phyloP scores from a whole-genome alignment of 805 yeast genomes.

The Suhomyces tanzawaensis region DNA sequence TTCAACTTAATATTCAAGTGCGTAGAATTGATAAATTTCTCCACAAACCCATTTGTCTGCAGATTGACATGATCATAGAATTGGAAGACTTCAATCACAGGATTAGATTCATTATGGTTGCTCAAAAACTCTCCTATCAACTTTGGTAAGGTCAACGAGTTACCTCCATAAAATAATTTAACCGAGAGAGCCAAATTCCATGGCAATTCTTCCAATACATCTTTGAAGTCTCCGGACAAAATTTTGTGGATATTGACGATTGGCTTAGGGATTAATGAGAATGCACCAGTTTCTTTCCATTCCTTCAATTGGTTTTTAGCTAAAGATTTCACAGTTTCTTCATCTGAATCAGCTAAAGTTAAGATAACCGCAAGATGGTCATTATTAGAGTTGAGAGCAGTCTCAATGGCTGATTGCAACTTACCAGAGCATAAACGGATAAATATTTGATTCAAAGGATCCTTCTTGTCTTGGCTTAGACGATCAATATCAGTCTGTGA shows the following conservation, averaged over 20 bases:
- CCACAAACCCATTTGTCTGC: slow-evolving; percentile 6
- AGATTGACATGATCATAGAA: slow-evolving; percentile 13
- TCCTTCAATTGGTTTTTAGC: slow-evolving; percentile 62
- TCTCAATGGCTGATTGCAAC: slow-evolving; percentile 56
- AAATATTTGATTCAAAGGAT: slow-evolving; percentile 52
- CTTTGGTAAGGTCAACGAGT: slow-evolving; percentile 4
- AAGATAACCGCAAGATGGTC: slow-evolving; percentile 69
- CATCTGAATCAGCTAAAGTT: slow-evolving; percentile 71
- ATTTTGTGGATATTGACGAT: slow-evolving; percentile 62
- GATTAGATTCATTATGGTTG: slow-evolving; percentile 13
- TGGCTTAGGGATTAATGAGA: slow-evolving; percentile 48
- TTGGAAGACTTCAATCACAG: slow-evolving; percentile 20
- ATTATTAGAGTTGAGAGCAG: slow-evolving; percentile 61
- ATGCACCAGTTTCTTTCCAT: slow-evolving; percentile 53
- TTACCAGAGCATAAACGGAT: slow-evolving; percentile 52
- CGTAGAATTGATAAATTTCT: not conserved
- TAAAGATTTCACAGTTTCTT: slow-evolving; percentile 49
- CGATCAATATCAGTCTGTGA: slow-evolving; percentile 34
- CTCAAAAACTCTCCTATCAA: slow-evolving; percentile 2
- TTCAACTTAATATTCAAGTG: slow-evolving; percentile 37
- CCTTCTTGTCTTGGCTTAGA: slow-evolving; percentile 24
- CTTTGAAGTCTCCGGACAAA: slow-evolving; percentile 50
- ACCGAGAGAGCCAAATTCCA: slow-evolving; percentile 68
- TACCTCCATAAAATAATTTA: slow-evolving; percentile 60
- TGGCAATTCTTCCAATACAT: slow-evolving; percentile 46